Base-by-base conservation (phyloP, 352 stramenopile species). In the Phytophthora boehmeriae region DNA sequence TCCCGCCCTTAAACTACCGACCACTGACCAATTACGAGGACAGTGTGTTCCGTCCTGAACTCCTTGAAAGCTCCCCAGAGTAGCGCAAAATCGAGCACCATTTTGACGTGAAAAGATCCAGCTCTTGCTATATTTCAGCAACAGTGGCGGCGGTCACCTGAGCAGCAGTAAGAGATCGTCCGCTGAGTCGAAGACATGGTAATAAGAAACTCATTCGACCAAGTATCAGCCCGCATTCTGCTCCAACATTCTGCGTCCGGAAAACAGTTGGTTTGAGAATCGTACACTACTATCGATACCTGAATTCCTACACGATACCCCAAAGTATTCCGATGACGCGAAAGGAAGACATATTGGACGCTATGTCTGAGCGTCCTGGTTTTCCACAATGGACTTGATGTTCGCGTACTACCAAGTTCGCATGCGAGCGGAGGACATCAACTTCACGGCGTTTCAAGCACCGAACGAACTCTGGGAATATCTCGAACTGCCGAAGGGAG, bases 191-290 rank as follows among this genome's bases (percentile, higher is more conserved):
- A 30, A 30, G 25, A 61, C 39, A 30, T 20, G 20, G 20, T 56
- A 25, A 14, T 5, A 41, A 27, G 13, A 47, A 44, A 19, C 19
- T 51, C 17, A 50, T 73, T 19, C n/a, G 65, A 34, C 36, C 43
- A 34, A 61, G 25, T 6, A 73, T 41, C 3, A 55, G 28, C 2
- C 59, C 65, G 32, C 44, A 59, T 32, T 19, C 44, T 5, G 16
- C 22, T 8, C 65, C 65, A 2, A 68, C 57, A 2, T 66, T 69
- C 20, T 69, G 51, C 32, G 54, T 73, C 3, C 22, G 44, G n/a
- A 69, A 73, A 20, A 17, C 59, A 8, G 41, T 54, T 5, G 59
- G 58, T 5, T 66, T 51, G 65, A 16, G 59, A 4, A 69, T 73
- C 41, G 51, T 73, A 16, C 65, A 73, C 17, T 50, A 55, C 17